These are phyloP conservation scores for Mortierella sp. DNA, from an alignment of 371 early-diverging fungal species.

Conservation along the genomic window DNA sequence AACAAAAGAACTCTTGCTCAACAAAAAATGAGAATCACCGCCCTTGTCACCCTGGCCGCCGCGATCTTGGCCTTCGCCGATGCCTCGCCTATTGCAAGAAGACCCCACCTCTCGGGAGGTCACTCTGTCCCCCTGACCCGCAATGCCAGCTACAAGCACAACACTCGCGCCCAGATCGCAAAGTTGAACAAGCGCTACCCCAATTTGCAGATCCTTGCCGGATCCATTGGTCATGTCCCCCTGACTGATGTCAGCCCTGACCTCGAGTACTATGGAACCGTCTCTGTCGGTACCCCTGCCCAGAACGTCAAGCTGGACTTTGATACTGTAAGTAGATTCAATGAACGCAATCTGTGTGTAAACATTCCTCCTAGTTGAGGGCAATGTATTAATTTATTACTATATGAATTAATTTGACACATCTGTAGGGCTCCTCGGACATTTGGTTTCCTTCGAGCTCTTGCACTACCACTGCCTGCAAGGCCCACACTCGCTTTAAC, in stretches of 20 bases:
- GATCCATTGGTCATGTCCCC: slow-evolving; percentile 25
- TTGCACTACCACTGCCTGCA: slow-evolving; percentile 34
- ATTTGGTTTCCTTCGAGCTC: slow-evolving; percentile 53
- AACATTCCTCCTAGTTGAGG: not conserved
- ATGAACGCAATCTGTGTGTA: not conserved
- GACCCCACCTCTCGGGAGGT: slow-evolving; percentile 11
- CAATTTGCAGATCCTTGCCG: slow-evolving; percentile 6
- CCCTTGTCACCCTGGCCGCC: slow-evolving; percentile 35
- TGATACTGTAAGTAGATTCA: slow-evolving; percentile 59
- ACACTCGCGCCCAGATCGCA: slow-evolving; percentile 31
- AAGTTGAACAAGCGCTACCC: slow-evolving; percentile 45
- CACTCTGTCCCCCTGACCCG: slow-evolving; percentile 38
- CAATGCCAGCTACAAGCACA: slow-evolving; percentile 39
- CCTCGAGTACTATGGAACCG: slow-evolving; percentile 67
- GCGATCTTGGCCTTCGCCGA: slow-evolving; percentile 27
- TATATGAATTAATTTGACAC: not conserved
- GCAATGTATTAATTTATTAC: not conserved
- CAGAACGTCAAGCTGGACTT: slow-evolving; percentile 77
- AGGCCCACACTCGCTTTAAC: slow-evolving; percentile 53
- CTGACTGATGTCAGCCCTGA: slow-evolving; percentile 31
- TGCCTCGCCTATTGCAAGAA: slow-evolving; percentile 26
- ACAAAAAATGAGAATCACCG: slow-evolving; percentile 28
- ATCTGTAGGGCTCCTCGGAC: slow-evolving; percentile 38
- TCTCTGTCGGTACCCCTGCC: slow-evolving; percentile 76
- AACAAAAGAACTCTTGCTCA: not conserved